Evolutionary conservation across 1,284 basidiomycete species (phyloP).

Genomic region (Trichosporon sp.): DNA sequence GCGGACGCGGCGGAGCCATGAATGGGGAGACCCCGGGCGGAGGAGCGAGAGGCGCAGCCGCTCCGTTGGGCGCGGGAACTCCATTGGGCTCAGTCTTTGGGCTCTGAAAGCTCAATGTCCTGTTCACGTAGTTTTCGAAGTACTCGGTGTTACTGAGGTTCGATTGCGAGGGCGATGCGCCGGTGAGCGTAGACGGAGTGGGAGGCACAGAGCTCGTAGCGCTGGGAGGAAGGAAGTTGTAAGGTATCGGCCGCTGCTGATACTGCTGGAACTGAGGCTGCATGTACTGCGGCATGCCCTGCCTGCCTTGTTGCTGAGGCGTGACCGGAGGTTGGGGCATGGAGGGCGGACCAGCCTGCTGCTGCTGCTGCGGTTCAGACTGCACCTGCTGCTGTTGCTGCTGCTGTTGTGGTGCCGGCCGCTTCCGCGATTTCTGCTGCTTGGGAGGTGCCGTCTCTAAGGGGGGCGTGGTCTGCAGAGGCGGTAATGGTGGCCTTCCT

Average conservation of each 20-base stretch:
- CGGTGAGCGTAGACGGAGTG: constrained; percentile 11
- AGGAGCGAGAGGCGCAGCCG: not conserved
- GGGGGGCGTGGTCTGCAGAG: not conserved
- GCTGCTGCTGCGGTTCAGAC: not conserved
- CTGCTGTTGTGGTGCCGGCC: not conserved
- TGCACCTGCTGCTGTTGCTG: not conserved
- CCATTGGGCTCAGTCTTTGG: constrained; percentile 6
- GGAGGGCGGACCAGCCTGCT: not conserved
- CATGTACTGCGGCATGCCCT: not conserved
- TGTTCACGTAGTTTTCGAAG: constrained; percentile 19
- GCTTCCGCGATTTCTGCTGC: not conserved
- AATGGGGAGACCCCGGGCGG: not conserved
- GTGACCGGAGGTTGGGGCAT: not conserved
- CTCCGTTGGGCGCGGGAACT: not conserved
- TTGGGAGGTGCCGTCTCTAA: not conserved
- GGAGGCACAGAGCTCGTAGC: constrained; percentile 2
- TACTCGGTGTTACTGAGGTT: constrained; percentile 6
- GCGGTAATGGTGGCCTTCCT: not conserved
- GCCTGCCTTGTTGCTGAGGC: not conserved
- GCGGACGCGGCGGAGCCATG: not conserved
- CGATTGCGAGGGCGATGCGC: constrained; percentile 7
- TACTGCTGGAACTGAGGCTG: constrained; percentile 3
- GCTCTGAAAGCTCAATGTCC: constrained; percentile 12
- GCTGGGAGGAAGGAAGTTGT: constrained; percentile 15
- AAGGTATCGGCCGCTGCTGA: constrained; percentile 10